Evolutionary conservation across 1,284 basidiomycete genomes (phyloP).

Genomic region (Ustilago xerochloae): DNA sequence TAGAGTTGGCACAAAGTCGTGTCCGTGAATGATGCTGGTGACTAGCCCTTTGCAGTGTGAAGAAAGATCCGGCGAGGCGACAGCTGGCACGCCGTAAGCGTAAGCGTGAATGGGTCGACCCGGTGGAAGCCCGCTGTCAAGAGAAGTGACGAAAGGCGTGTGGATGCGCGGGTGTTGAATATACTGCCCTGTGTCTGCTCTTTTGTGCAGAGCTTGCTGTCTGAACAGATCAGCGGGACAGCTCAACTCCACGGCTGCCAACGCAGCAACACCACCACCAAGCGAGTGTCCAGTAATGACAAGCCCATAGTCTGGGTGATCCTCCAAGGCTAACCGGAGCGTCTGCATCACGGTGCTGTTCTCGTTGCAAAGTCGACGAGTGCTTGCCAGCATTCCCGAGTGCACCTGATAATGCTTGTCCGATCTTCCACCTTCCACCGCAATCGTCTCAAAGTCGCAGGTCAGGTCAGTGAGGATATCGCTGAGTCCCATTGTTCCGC

Average conservation of each 20-base stretch:
- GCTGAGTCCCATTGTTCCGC: constrained; percentile 71
- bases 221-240: constrained; percentile 65
- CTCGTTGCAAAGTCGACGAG: constrained; percentile 68
- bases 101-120: constrained; percentile 71
- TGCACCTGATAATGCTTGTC: constrained; percentile 70
- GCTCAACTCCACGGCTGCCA: constrained; percentile 68
- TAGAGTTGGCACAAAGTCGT: constrained; percentile 69
- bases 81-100: constrained; percentile 66
- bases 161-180: constrained; percentile 67
- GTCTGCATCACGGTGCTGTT: constrained; percentile 70
- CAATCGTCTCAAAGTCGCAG: constrained; percentile 70
- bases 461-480: constrained; percentile 73
- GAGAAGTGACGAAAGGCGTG: constrained; percentile 71
- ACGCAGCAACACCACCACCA: constrained; percentile 71
- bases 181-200: constrained; percentile 4
- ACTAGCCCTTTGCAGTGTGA: constrained; percentile 70
- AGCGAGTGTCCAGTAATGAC: constrained; percentile 71
- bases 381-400: constrained; percentile 71
- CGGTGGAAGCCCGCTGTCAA: constrained; percentile 69
- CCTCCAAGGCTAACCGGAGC: constrained; percentile 68
- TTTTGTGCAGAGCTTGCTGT: constrained; percentile 40
- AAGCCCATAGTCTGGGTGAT: constrained; percentile 71
- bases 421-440: constrained; percentile 69
- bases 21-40: constrained; percentile 70
- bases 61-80: constrained; percentile 69